These are phyloP conservation scores for Suhomyces vadensis DNA, from an alignment of 805 yeast genomes.

Conservation along the genomic window DNA sequence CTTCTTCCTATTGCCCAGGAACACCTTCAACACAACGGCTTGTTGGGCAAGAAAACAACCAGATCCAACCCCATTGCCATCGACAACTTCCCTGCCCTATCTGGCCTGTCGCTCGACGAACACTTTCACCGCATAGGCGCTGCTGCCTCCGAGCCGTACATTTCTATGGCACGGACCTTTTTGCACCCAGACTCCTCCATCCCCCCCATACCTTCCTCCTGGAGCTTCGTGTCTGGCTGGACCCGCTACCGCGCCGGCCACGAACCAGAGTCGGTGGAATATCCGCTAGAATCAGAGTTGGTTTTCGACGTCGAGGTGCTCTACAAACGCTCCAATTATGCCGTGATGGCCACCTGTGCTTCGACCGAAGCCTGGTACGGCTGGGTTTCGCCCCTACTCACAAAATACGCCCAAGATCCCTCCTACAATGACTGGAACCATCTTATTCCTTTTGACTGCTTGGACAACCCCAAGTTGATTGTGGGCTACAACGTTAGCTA, in stretches of 20 bases:
- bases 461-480: constrained; percentile 52
- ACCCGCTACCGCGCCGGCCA: constrained; percentile 60
- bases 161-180: constrained; percentile 50
- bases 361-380: constrained; percentile 84
- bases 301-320: constrained; percentile 90
- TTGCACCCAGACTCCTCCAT: constrained; percentile 27
- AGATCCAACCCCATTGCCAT: constrained; percentile 56
- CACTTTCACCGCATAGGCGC: constrained; percentile 78
- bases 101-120: constrained; percentile 76
- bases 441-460: constrained; percentile 71
- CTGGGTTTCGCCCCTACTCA: constrained; percentile 89
- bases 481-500: constrained; percentile 91
- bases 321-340: constrained; percentile 70
- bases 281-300: constrained; percentile 69
- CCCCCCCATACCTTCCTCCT: constrained; percentile 46
- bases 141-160: constrained; percentile 59
- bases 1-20: constrained; percentile 52
- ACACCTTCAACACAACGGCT: constrained; percentile 60
- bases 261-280: constrained; percentile 57
- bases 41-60: constrained; percentile 75
- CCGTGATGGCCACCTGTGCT: constrained; percentile 80
- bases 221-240: constrained; percentile 80
- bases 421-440: constrained; percentile 49
- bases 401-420: constrained; percentile 47
- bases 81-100: constrained; percentile 65